phyloP scores from a whole-genome alignment of 768 basidiomycete genomes.

The Hirschioporus abietinus region DNA sequence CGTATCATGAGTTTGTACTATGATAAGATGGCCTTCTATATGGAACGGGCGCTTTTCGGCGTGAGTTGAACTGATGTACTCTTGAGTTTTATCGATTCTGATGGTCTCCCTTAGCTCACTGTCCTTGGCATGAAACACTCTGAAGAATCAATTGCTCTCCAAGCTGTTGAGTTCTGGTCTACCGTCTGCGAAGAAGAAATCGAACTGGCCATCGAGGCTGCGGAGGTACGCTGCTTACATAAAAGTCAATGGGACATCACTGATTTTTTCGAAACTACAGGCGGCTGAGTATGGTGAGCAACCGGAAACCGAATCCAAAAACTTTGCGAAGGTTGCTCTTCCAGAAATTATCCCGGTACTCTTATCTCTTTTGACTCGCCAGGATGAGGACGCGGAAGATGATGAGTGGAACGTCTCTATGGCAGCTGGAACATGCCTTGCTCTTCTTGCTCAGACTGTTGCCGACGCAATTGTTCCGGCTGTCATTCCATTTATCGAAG shows the following conservation, averaged over 20 bases:
- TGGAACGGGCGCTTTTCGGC: constrained; percentile 98
- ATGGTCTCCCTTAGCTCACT: constrained; percentile 56
- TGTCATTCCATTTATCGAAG: constrained; percentile 97
- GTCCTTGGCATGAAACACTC: constrained; percentile 95
- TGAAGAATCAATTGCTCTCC: constrained; percentile 88
- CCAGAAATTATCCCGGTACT: constrained; percentile 94
- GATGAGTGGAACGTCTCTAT: constrained; percentile 99
- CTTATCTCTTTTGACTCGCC: constrained; percentile 79
- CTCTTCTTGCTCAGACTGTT: constrained; percentile 85
- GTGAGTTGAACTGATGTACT: constrained; percentile 41
- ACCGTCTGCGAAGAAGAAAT: constrained; percentile 98
- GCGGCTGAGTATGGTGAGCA: constrained; percentile 86
- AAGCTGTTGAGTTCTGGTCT: constrained; percentile 99
- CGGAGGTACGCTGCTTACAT: constrained; percentile 54
- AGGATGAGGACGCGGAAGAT: constrained; percentile 96
- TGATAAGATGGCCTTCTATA: constrained; percentile 98
- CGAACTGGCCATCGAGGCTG: constrained; percentile 84
- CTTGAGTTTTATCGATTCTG: constrained; percentile 7
- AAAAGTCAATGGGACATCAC: not conserved
- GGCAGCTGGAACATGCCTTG: constrained; percentile 91
- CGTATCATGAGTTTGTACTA: constrained; percentile 98
- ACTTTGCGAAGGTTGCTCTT: constrained; percentile 91
- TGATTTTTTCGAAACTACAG: constrained; percentile 33
- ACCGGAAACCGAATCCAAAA: constrained; percentile 79
- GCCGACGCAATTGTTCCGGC: constrained; percentile 86